Conservation (phyloP, 202 grass and related monocot species). For the Bolboschoenoplectus hybrid region DNA sequence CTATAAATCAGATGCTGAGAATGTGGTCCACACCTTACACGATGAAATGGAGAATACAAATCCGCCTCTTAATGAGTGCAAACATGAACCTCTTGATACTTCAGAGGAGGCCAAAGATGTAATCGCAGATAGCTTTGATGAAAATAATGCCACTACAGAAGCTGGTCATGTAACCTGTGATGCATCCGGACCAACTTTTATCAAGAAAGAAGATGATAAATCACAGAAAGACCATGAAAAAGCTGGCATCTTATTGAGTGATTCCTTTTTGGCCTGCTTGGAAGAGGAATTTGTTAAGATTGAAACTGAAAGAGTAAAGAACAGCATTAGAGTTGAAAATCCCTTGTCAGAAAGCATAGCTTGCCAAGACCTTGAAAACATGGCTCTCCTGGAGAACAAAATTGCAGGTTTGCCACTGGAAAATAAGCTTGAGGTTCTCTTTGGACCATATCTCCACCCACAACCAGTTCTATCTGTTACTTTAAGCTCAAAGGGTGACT, state of each 20-base stretch:
- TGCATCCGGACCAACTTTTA: constrained; percentile 38
- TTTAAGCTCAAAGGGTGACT: constrained; percentile 56
- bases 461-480: constrained; percentile 67
- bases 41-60: constrained; percentile 43
- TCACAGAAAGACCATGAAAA: constrained; percentile 54
- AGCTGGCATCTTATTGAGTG: constrained; percentile 66
- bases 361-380: constrained; percentile 40
- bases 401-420: constrained; percentile 26
- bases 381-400: constrained; percentile 25
- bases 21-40: not conserved
- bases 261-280: constrained; percentile 70
- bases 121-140: constrained; percentile 83
- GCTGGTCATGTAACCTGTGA: constrained; percentile 47
- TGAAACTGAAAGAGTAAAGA: constrained; percentile 44
- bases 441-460: constrained; percentile 68
- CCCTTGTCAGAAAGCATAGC: constrained; percentile 49
- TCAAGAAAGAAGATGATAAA: constrained; percentile 45
- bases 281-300: constrained; percentile 68
- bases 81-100: constrained; percentile 44
- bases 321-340: constrained; percentile 26
- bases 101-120: constrained; percentile 41
- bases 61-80: constrained; percentile 33
- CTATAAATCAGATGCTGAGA: constrained; percentile 42
- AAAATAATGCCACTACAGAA: constrained; percentile 47
- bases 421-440: constrained; percentile 49